Evolutionary conservation across 2,329 filamentous ascomycete species (phyloP).

Genomic region (Rhynchosporium secalis): DNA sequence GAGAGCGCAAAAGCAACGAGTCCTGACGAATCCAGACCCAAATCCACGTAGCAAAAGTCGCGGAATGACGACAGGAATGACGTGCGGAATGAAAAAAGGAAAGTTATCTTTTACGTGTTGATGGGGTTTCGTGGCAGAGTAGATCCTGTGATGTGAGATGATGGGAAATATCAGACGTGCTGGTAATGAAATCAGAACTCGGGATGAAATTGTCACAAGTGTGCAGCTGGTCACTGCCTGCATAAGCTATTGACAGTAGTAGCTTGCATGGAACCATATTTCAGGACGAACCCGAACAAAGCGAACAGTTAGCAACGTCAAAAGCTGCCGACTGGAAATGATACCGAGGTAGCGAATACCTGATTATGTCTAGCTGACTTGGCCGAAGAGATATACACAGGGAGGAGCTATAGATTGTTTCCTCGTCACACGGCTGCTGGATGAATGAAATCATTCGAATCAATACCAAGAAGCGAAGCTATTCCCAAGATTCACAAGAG

Average conservation of each 20-base stretch:
- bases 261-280: not conserved
- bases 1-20: not conserved
- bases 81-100: not conserved
- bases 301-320: not conserved
- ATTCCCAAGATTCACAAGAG: not conserved
- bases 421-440: too few relatives aligned
- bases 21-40: not conserved
- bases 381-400: too few relatives aligned
- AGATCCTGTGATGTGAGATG: too few relatives aligned
- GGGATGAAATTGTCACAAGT: not conserved
- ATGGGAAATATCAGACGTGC: too few relatives aligned
- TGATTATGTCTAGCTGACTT: too few relatives aligned
- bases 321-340: not conserved
- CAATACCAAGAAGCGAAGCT: not conserved
- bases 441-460: too few relatives aligned
- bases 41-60: too few relatives aligned
- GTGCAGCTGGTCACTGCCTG: constrained; percentile 1
- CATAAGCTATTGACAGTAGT: constrained; percentile 1
- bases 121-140: too few relatives aligned
- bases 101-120: not conserved
- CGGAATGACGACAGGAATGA: not conserved
- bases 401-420: too few relatives aligned
- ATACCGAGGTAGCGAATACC: not conserved
- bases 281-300: not conserved
- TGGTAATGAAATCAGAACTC: not conserved